Evolutionary conservation across 305 asterid genomes (phyloP).

Genomic region (Plantago coronopus): DNA sequence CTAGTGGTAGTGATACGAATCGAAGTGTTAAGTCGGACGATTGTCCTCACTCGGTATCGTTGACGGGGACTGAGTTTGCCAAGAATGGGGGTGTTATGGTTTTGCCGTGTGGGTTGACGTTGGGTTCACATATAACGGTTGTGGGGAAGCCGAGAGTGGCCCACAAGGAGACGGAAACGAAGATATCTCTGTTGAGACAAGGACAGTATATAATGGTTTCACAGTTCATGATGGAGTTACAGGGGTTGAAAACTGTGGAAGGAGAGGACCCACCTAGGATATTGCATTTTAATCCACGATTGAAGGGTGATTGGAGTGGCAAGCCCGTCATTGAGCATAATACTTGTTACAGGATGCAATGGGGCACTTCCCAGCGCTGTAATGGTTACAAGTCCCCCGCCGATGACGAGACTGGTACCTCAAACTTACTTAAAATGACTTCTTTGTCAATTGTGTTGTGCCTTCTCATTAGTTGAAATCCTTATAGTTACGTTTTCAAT

Average conservation of each 20-base stretch:
- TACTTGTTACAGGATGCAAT: conserved; percentile 93
- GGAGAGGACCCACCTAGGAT: conserved; percentile 96
- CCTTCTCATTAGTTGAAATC: too few relatives aligned
- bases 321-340: conserved; percentile 89
- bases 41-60: conserved; percentile 66
- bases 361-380: conserved; percentile 86
- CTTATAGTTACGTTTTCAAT: too few relatives aligned
- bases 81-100: conserved; percentile 52
- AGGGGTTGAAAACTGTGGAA: conserved; percentile 83
- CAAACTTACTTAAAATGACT: too few relatives aligned
- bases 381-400: conserved; percentile 78
- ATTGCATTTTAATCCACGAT: conserved; percentile 75
- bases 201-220: conserved; percentile 92
- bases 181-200: conserved; percentile 66
- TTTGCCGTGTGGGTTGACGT: conserved; percentile 84
- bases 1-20: neutral
- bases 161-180: conserved; percentile 65
- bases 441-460: too few relatives aligned
- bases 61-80: conserved; percentile 48
- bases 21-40: conserved; percentile 29
- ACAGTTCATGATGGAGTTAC: conserved; percentile 89
- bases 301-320: conserved; percentile 96
- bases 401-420: conserved; percentile 90
- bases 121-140: conserved; percentile 80
- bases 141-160: conserved; percentile 76